phyloP scores from a whole-genome alignment of 164 flowering plant species.

The Annona cherimola region DNA sequence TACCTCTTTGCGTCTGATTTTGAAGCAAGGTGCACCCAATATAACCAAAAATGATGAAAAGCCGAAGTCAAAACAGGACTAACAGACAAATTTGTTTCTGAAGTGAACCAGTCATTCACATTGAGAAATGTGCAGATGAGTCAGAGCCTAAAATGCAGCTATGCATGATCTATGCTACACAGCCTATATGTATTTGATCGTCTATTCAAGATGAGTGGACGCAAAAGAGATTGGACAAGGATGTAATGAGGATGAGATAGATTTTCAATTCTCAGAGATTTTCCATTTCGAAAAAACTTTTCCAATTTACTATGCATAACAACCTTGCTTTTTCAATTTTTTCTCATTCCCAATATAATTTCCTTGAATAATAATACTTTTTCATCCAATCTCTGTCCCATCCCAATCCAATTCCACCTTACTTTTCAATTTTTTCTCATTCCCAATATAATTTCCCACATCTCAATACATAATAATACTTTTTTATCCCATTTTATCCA shows the following conservation, averaged over 20 bases:
- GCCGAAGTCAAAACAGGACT: not conserved
- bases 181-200: not conserved
- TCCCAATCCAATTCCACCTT: not conserved
- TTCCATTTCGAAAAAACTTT: not conserved
- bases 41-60: not conserved
- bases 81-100: not conserved
- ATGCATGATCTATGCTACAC: not conserved
- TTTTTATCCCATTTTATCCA: too few species aligned
- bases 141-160: not conserved
- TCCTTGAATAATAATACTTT: not conserved
- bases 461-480: not conserved
- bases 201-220: too few species aligned
- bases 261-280: not conserved
- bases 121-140: too few species aligned
- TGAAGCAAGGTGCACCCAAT: not conserved
- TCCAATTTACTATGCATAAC: not conserved
- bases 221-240: too few species aligned
- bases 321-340: not conserved
- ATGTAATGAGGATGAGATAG: not conserved
- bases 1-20: not conserved
- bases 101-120: too few species aligned
- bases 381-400: too few species aligned
- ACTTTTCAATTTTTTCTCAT: too few species aligned
- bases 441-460: not conserved
- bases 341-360: not conserved